Conservation (phyloP, 176 grass and related monocot species). For the Ananas comosus region DNA sequence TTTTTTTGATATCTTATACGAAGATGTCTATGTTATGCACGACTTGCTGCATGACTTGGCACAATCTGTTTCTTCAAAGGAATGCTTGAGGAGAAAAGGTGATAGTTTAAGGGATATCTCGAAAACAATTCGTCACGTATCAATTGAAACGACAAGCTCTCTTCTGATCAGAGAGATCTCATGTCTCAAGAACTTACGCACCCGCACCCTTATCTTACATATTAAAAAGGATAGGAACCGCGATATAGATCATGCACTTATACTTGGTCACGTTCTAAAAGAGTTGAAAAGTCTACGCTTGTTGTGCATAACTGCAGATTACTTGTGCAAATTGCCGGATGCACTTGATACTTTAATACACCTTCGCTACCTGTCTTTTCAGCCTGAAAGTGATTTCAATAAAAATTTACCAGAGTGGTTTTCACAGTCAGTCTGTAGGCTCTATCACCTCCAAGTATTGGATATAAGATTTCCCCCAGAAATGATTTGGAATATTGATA, state of each 20-base stretch:
- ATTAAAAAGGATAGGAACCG: not conserved
- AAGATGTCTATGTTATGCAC: constrained; percentile 12
- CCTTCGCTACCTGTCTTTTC: not conserved
- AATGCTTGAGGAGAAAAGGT: constrained; percentile 14
- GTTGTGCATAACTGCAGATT: not conserved
- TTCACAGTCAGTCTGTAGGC: not conserved
- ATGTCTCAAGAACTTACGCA: not conserved
- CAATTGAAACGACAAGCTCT: not conserved
- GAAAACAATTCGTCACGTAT: not conserved
- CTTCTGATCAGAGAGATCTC: not conserved
- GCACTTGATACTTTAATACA: not conserved
- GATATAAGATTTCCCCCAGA: not conserved
- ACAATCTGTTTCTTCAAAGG: constrained; percentile 10
- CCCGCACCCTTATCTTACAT: not conserved
- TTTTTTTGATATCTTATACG: not conserved
- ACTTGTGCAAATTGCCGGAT: not conserved
- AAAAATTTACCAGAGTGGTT: not conserved
- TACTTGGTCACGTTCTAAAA: not conserved
- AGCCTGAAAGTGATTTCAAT: not conserved
- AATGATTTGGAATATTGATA: not conserved
- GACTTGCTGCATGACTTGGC: constrained; percentile 22
- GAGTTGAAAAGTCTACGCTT: not conserved
- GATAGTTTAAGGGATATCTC: not conserved
- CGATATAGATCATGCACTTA: not conserved
- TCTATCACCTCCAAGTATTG: not conserved